Base-by-base conservation (phyloP, 2,329 filamentous ascomycete genomes). In the Talaromyces sp. region DNA sequence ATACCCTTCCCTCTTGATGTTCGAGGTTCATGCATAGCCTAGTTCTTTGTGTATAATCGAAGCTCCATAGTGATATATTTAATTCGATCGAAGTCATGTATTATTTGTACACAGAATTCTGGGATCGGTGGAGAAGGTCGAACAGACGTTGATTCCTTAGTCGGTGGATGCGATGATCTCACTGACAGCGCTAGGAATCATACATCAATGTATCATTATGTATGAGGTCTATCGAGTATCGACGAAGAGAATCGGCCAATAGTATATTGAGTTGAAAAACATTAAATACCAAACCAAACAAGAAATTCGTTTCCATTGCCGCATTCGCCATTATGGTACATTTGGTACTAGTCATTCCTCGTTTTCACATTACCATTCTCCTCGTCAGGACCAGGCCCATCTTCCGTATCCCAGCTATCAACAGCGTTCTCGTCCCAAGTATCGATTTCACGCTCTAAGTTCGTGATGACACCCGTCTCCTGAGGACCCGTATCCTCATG, bases 361-460 rank as follows among this genome's bases (percentile, higher is more conserved):
- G 31, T 65, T 42, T 63, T 65, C 33, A 25, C 63, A 59, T 65
- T 50, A 52, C 54, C 57, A 46, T 48, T 55, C 39, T 64, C 63
- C 48, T 64, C 60, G 25, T 44, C 54, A 28, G 58, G 61, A n/a
- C 69, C 71, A 44, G 71, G 71, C 1, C 69, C 74, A 55, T 82
- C 85, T 33, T 86, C 85, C 1, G 84, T 83, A 58, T 88, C 86
- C 86, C 86, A 89, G 68, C 80, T 81, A 69, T 87, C 85, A 64
- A 86, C 84, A 1, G 80, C 83, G 75, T 96, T 95, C 78, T 96
- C 93, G 71, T 96, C 92, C 92, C 93, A 96, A 68, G 93, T 92
- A 72, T 96, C 93, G 7, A 96, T 84, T 78, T 96, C 91, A 64
- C 93, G 85, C 68, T 96, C 92, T 21, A 96, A 72, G 1, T 80